Conservation (phyloP, 1,139 yeast genomes). For the Debaryomyces fabryi region DNA sequence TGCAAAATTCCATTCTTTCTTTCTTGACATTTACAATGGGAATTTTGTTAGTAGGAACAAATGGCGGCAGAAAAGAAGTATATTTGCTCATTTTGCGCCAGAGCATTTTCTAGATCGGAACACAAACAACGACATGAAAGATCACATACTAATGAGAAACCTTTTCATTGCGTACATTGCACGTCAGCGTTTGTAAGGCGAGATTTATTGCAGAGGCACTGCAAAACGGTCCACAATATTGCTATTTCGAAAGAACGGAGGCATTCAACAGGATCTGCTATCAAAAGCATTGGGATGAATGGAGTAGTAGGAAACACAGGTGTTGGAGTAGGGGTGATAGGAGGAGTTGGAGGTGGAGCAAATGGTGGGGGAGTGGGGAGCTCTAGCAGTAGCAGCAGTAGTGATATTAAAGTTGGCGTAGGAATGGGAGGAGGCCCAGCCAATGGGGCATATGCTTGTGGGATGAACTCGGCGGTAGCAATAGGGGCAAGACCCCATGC, state of each 20-base stretch:
- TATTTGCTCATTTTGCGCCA: constrained; percentile 77
- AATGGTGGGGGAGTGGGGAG: not conserved
- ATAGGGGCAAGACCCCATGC: not conserved
- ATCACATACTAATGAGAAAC: constrained; percentile 82
- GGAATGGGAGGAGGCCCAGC: not conserved
- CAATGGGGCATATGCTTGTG: not conserved
- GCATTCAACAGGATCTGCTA: not conserved
- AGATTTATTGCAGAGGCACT: constrained; percentile 74
- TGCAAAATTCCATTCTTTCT: not conserved
- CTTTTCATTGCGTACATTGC: constrained; percentile 74
- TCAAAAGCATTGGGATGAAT: not conserved
- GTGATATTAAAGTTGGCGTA: not conserved
- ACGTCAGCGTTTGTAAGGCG: constrained; percentile 75
- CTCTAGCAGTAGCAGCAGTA: not conserved
- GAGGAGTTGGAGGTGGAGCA: not conserved
- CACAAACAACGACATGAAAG: constrained; percentile 83
- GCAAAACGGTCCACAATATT: constrained; percentile 70
- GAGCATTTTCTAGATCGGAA: constrained; percentile 80
- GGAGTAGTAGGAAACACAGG: not conserved
- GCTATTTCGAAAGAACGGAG: not conserved
- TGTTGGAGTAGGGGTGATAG: constrained; percentile 13
- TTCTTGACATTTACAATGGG: not conserved
- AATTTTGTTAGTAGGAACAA: not conserved
- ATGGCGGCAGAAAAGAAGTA: constrained; percentile 62
- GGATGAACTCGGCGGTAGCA: not conserved